Percentiles rank a stretch among this genome's conserved stretches.
These are phyloP conservation scores for Penicillium lagena DNA, from an alignment of 495 filamentous ascomycete genomes.

Conservation along the genomic window DNA sequence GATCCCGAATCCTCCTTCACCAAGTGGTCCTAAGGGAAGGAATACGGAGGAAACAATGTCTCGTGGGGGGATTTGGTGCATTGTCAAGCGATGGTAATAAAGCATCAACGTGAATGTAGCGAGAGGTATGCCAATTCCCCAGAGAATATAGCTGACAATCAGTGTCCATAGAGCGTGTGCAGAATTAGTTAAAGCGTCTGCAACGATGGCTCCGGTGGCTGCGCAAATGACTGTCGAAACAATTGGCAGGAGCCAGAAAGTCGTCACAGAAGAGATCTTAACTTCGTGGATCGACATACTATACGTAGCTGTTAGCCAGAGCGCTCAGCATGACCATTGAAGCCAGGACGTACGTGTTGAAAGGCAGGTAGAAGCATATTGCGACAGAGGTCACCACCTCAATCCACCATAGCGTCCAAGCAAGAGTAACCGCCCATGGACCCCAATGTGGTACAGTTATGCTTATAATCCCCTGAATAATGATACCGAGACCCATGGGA, in stretches of 20 bases:
- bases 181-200: conserved; percentile 29
- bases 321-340: background rate
- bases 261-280: conserved; percentile 37
- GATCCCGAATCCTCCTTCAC: conserved; percentile 40
- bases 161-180: conserved; percentile 41
- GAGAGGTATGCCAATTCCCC: conserved; percentile 45
- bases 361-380: conserved; percentile 7
- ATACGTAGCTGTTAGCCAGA: background rate
- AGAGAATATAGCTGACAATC: conserved; percentile 44
- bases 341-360: conserved; percentile 2
- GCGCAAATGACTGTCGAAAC: conserved; percentile 44
- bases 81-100: conserved; percentile 47
- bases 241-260: conserved; percentile 45
- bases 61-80: conserved; percentile 39
- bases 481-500: conserved; percentile 53
- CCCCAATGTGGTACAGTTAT: conserved; percentile 43
- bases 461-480: conserved; percentile 46
- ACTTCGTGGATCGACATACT: conserved; percentile 4
- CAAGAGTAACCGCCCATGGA: conserved; percentile 16
- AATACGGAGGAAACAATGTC: conserved; percentile 48
- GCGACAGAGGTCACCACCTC: conserved; percentile 41
- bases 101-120: conserved; percentile 40
- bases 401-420: conserved; percentile 45
- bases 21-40: conserved; percentile 47
- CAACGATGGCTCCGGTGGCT: conserved; percentile 42